Base-by-base conservation (phyloP, 768 basidiomycete genomes). In the Lactifluus pinguis region DNA sequence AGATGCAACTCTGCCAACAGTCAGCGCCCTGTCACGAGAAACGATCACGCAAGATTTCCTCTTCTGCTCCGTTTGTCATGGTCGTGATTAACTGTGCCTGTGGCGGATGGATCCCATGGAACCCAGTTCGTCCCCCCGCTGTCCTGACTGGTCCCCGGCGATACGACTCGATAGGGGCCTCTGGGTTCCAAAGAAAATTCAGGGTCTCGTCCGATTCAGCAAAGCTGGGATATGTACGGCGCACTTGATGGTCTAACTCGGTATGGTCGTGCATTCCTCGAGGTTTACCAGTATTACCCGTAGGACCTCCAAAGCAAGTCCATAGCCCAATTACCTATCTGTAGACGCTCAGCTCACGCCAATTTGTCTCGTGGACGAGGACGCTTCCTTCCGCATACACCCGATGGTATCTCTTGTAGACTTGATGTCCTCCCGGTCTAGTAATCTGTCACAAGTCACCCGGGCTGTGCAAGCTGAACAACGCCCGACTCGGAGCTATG, bases 11-110 rank as follows among this genome's bases (percentile, higher is more conserved):
- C 44, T 57, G 38, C 36, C 21, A 50, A 66, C 60, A 17, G 62
- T 67, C 42, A 72, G 55, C 49, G 60, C 36, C 19, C 48, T 10
- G 41, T 15, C 44, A 69, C 21, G 63, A 68, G 54, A 39, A 48
- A 42, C 30, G 38, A 34, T 53, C 51, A 44, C 39, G 17, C 6
- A 45, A 11, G 21, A 60, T 48, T 53, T 30, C 56, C 10, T 38
- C 30, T 13, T 30, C 39, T 34, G 51, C 19, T 32, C 45, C 21
- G 47, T 57, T 42, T 30, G 47, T 54, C 51, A 42, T 15, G 21
- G 45, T 42, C 57, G 47, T 62, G 61, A 58, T 57, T 49, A 6
- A 38, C 6, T 10, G 61, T 62, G 47, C 61, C 61, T 58, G 61
- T 62, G 61, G 61, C 61, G 51, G 51, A 19, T 29, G 15, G 19